phyloP scores from a whole-genome alignment of 805 yeast species.

The Candida namnaoensis region DNA sequence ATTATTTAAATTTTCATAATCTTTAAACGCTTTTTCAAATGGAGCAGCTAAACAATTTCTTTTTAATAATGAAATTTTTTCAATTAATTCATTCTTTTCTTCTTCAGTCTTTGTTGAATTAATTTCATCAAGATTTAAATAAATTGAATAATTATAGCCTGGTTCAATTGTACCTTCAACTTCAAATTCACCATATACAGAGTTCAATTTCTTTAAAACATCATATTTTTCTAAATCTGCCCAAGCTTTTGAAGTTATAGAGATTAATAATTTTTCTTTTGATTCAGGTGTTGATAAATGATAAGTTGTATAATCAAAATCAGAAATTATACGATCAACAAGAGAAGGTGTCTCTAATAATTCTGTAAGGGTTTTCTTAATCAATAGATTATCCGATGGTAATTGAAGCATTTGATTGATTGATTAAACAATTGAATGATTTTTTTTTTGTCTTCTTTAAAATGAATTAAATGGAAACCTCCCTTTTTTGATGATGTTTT shows the following conservation, averaged over 20 bases:
- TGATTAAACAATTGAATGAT: too few species aligned
- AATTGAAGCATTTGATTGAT: conserved; percentile 61
- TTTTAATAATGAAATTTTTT: conserved; percentile 66
- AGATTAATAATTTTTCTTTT: conserved; percentile 54
- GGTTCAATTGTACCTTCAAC: conserved; percentile 39
- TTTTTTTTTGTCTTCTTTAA: too few species aligned
- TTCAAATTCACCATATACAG: conserved; percentile 37
- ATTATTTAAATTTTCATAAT: conserved; percentile 55
- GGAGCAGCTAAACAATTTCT: conserved; percentile 90
- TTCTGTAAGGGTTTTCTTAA: conserved; percentile 74
- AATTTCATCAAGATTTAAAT: conserved; percentile 47
- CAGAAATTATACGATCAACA: conserved; percentile 83
- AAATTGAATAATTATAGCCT: conserved; percentile 76
- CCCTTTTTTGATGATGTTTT: too few species aligned
- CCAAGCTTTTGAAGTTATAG: conserved; percentile 73
- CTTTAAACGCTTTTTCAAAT: conserved; percentile 73
- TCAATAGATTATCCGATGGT: conserved; percentile 74
- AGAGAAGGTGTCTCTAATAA: conserved; percentile 47
- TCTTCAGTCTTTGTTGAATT: conserved; percentile 31
- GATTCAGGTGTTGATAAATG: conserved; percentile 85
- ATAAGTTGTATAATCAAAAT: conserved; percentile 92
- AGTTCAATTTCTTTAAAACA: conserved; percentile 41
- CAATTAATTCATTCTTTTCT: conserved; percentile 41
- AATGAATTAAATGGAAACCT: too few species aligned
- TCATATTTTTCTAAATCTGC: conserved; percentile 64